phyloP scores from a whole-genome alignment of 1,284 basidiomycete genomes.

The Phenoliferia sp. region DNA sequence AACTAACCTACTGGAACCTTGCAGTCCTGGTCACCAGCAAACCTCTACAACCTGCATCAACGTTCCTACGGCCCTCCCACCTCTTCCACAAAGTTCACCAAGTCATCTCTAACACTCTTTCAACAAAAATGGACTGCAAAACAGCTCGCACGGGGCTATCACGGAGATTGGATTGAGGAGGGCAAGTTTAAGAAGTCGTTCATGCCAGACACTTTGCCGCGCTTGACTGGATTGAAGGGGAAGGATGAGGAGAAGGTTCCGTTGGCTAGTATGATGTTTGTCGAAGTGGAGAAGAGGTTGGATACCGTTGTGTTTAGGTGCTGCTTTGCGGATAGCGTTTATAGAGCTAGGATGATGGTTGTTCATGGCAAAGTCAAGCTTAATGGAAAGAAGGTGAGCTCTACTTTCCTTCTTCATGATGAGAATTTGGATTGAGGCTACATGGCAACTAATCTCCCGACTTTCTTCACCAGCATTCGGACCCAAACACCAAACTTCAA shows the following conservation, averaged over 20 bases:
- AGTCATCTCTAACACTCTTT: slow-evolving; percentile 65
- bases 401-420: neutral
- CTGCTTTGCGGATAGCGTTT: slow-evolving; percentile 86
- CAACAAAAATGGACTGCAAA: slow-evolving; percentile 91
- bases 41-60: slow-evolving; percentile 73
- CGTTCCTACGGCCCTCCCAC: slow-evolving; percentile 51
- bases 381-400: slow-evolving; percentile 77
- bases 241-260: slow-evolving; percentile 45
- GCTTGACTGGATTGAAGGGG: slow-evolving; percentile 56
- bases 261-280: slow-evolving; percentile 84
- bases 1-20: neutral
- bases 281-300: slow-evolving; percentile 86
- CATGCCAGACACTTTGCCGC: slow-evolving; percentile 78
- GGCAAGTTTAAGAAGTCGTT: slow-evolving; percentile 94
- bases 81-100: slow-evolving; percentile 54
- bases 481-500: slow-evolving; percentile 83
- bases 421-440: neutral
- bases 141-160: slow-evolving; percentile 85
- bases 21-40: slow-evolving; percentile 74
- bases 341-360: slow-evolving; percentile 79
- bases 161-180: slow-evolving; percentile 91
- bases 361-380: slow-evolving; percentile 81
- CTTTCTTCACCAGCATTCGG: slow-evolving; percentile 53
- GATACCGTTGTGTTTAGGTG: slow-evolving; percentile 88
- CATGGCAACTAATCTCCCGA: neutral